A percentile compares a stretch with the other conserved stretches of the same genome.
Conservation (phyloP, 208 protist genomes). For the Acanthamoeba lenticulata region DNA sequence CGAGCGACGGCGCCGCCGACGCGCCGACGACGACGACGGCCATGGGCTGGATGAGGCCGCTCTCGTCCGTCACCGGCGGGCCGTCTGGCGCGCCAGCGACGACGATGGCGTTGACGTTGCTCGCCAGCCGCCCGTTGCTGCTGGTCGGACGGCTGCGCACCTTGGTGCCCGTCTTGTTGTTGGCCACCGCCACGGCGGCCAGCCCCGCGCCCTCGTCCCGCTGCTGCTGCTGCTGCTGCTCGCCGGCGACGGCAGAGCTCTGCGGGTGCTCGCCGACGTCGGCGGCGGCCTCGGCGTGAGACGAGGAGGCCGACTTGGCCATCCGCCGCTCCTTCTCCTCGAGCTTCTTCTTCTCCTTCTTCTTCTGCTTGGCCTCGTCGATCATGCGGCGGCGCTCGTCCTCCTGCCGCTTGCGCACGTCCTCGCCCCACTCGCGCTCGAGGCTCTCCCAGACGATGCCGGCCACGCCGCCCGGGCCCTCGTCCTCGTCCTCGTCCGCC, state of each 20-base stretch:
- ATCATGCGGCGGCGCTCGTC: conserved; percentile 26
- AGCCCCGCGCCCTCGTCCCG: background rate
- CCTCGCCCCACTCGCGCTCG: conserved; percentile 20
- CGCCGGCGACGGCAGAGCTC: too few relatives aligned
- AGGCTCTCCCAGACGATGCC: conserved; percentile 18
- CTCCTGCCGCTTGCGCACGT: conserved; percentile 37
- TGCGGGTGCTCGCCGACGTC: too few relatives aligned
- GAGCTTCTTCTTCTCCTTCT: background rate
- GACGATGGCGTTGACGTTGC: background rate
- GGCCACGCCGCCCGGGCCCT: too few relatives aligned
- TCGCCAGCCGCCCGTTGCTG: background rate
- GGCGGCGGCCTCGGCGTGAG: too few relatives aligned
- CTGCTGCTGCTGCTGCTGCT: too few relatives aligned
- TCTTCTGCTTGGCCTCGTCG: conserved; percentile 23
- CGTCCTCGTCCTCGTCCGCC: too few relatives aligned
- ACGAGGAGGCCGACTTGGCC: too few relatives aligned
- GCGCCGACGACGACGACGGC: too few relatives aligned
- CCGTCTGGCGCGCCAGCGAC: too few relatives aligned
- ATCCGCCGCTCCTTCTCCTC: too few relatives aligned
- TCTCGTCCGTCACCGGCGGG: background rate
- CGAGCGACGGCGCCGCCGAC: too few relatives aligned
- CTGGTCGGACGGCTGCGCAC: too few relatives aligned
- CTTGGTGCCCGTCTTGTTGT: background rate
- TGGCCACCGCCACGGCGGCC: background rate
- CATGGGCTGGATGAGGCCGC: background rate